phyloP scores from a whole-genome alignment of 2,329 filamentous ascomycete species.

The Phyllosticta citribraziliensis region DNA sequence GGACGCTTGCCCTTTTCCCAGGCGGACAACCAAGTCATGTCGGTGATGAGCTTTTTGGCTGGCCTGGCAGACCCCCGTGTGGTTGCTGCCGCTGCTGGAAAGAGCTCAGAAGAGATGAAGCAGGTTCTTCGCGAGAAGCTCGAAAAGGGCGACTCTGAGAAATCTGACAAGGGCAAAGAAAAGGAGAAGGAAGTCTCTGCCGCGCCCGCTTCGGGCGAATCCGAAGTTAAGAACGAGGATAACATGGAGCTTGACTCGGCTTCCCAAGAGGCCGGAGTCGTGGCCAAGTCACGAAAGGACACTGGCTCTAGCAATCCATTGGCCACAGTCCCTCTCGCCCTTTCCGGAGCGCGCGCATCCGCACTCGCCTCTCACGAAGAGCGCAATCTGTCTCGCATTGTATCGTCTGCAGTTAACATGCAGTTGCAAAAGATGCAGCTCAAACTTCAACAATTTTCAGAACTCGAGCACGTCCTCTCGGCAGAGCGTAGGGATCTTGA shows the following conservation, averaged over 20 bases:
- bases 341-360: conserved; percentile 75
- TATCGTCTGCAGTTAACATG: conserved; percentile 84
- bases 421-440: conserved; percentile 93
- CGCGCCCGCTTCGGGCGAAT: conserved; percentile 42
- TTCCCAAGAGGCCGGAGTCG: conserved; percentile 34
- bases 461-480: conserved; percentile 87
- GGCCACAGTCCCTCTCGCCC: conserved; percentile 72
- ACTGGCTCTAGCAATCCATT: conserved; percentile 30
- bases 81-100: conserved; percentile 81
- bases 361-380: conserved; percentile 93
- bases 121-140: conserved; percentile 69
- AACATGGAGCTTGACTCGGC: conserved; percentile 50
- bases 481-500: conserved; percentile 90
- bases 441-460: conserved; percentile 91
- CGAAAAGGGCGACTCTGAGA: conserved; percentile 43
- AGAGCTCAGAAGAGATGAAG: conserved; percentile 78
- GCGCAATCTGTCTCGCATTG: conserved; percentile 87
- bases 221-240: conserved; percentile 43
- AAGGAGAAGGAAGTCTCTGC: conserved; percentile 40
- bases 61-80: conserved; percentile 83
- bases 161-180: conserved; percentile 45
- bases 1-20: conserved; percentile 84
- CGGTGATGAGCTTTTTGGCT: conserved; percentile 87
- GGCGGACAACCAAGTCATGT: conserved; percentile 92
- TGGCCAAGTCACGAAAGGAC: conserved; percentile 5